Percentiles rank a stretch among this genome's conserved stretches.
Evolutionary conservation across 2,329 filamentous ascomycete species (phyloP).

Genomic region (Sclerotinia subarctica): DNA sequence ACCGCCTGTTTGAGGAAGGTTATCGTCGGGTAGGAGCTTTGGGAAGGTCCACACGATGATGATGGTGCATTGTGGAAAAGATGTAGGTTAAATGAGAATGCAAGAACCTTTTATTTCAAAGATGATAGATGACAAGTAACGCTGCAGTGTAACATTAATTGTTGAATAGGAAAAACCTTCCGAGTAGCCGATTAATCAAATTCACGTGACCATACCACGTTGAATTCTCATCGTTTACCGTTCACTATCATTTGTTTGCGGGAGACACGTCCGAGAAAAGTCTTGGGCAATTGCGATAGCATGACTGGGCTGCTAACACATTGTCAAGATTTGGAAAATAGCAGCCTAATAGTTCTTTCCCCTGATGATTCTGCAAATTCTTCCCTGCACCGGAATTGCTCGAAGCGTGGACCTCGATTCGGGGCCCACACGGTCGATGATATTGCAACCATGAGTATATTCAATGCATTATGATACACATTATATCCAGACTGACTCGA

Average conservation of each 20-base stretch:
- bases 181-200: background rate
- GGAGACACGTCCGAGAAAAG: background rate
- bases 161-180: background rate
- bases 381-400: background rate
- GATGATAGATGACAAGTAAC: background rate
- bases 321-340: no score
- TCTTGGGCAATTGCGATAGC: background rate
- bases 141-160: background rate
- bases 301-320: background rate
- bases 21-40: background rate
- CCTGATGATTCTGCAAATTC: no score
- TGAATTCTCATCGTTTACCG: background rate
- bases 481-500: background rate
- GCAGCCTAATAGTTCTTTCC: no score
- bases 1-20: slow-evolving; percentile 12
- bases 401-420: background rate
- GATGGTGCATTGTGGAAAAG: no score
- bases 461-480: background rate
- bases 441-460: background rate
- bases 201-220: background rate
- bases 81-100: slow-evolving; percentile 1
- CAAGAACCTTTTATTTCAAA: background rate
- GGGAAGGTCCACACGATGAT: background rate
- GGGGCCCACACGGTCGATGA: background rate
- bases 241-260: background rate